phyloP scores from a whole-genome alignment of 2,329 filamentous ascomycete species.

The Phaeophleospora eucalypticola region DNA sequence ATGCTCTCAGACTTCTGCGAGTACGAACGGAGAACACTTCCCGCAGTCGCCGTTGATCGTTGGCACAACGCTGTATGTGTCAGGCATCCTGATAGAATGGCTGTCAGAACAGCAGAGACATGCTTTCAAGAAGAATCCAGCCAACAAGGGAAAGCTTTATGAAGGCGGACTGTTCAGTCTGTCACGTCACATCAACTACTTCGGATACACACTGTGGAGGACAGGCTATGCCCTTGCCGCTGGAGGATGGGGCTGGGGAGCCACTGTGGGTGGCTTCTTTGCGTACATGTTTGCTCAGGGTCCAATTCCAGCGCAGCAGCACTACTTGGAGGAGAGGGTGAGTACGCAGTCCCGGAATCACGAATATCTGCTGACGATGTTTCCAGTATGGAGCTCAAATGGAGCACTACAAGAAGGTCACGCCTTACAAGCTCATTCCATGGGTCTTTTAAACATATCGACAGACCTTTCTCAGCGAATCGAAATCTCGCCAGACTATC shows the following conservation, averaged over 20 bases:
- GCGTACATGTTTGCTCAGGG: conserved; percentile 44
- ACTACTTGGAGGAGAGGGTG: conserved; percentile 45
- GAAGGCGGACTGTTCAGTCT: conserved; percentile 47
- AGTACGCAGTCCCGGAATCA: conserved; percentile 12
- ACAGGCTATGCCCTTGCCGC: conserved; percentile 46
- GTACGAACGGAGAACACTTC: conserved; percentile 37
- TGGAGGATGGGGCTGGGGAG: conserved; percentile 47
- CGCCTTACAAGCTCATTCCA: conserved; percentile 39
- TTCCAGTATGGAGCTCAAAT: conserved; percentile 39
- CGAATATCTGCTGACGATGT: not conserved
- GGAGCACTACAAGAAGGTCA: conserved; percentile 35
- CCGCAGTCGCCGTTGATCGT: conserved; percentile 44
- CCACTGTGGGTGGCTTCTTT: conserved; percentile 39
- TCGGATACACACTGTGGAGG: conserved; percentile 51
- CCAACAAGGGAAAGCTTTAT: conserved; percentile 51
- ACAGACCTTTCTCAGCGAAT: too few relatives aligned
- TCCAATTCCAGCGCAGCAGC: conserved; percentile 46
- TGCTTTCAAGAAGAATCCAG: conserved; percentile 48
- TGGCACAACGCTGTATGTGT: conserved; percentile 48
- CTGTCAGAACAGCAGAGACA: conserved; percentile 55
- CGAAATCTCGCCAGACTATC: not conserved
- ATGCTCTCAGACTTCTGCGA: conserved; percentile 46
- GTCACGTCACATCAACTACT: conserved; percentile 54
- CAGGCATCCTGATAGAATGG: conserved; percentile 54
- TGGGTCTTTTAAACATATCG: conserved; percentile 21